A percentile compares a stretch with the other conserved stretches of the same genome.
Conservation (phyloP, 2,329 filamentous ascomycete species). For the Fonsecaea monophora region DNA sequence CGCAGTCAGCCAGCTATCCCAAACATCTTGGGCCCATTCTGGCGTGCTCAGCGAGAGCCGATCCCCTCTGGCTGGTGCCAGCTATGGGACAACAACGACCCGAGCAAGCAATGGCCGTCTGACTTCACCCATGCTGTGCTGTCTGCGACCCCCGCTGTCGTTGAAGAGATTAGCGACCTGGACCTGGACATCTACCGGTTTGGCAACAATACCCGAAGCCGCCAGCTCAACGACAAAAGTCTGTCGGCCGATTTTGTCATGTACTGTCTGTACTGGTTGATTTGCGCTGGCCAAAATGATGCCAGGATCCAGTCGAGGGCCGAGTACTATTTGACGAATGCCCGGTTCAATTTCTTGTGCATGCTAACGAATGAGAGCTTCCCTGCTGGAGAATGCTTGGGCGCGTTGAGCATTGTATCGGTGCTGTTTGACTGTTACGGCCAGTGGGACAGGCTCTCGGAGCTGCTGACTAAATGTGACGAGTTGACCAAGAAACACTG, state of each 20-base stretch:
- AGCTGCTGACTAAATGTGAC: conserved; percentile 25
- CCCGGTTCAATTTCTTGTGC: conserved; percentile 23
- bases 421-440: conserved; percentile 32
- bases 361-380: conserved; percentile 25
- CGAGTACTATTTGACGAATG: conserved; percentile 20
- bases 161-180: conserved; percentile 17
- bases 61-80: conserved; percentile 8
- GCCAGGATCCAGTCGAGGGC: conserved; percentile 9
- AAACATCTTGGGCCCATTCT: conserved; percentile 18
- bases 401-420: conserved; percentile 24
- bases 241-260: conserved; percentile 22
- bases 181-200: conserved; percentile 20
- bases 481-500: conserved; percentile 20
- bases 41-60: conserved; percentile 9
- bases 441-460: conserved; percentile 20
- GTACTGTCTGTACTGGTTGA: conserved; percentile 30
- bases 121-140: conserved; percentile 21
- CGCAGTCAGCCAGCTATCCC: conserved; percentile 19
- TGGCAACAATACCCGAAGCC: conserved; percentile 22
- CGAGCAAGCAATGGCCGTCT: conserved; percentile 14
- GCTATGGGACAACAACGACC: conserved; percentile 13
- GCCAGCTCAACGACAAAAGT: conserved; percentile 25
- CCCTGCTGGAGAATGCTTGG: conserved; percentile 28
- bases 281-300: conserved; percentile 27
- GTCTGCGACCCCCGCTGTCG: conserved; percentile 22